These are phyloP conservation scores for Westerdykella ornata DNA, from an alignment of 2,329 filamentous ascomycete genomes.

Conservation along the genomic window DNA sequence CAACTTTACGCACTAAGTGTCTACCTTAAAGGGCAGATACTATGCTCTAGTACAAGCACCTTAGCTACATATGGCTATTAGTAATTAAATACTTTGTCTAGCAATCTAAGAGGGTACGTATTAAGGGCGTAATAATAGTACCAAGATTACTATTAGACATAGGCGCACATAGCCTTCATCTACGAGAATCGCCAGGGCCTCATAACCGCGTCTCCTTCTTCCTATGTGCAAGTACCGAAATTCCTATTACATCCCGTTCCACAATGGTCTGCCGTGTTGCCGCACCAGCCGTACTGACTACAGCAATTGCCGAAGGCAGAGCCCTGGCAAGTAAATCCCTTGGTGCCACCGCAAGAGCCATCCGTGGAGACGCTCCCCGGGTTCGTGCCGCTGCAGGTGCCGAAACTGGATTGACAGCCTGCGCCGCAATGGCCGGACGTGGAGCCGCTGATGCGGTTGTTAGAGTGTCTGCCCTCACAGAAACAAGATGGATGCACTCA, in stretches of 20 bases:
- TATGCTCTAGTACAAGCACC: too few relatives aligned
- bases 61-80: neutral
- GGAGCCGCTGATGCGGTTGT: slow-evolving; percentile 9
- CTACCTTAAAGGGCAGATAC: too few relatives aligned
- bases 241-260: slow-evolving; percentile 12
- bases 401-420: slow-evolving; percentile 30
- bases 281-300: slow-evolving; percentile 33
- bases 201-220: neutral
- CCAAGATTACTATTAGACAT: neutral
- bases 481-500: too few relatives aligned
- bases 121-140: too few relatives aligned
- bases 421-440: slow-evolving; percentile 23
- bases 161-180: neutral
- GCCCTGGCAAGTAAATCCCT: slow-evolving; percentile 36
- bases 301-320: slow-evolving; percentile 43
- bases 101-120: slow-evolving; percentile 2
- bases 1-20: too few relatives aligned
- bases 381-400: slow-evolving; percentile 20
- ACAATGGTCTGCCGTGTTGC: slow-evolving; percentile 8
- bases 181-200: slow-evolving; percentile 37
- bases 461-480: too few relatives aligned
- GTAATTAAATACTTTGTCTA: too few relatives aligned
- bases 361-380: slow-evolving; percentile 20
- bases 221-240: slow-evolving; percentile 13
- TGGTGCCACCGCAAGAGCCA: slow-evolving; percentile 21